Base-by-base conservation (phyloP, 192 early-diverging fungal genomes). In the Linnemannia hyalina region DNA sequence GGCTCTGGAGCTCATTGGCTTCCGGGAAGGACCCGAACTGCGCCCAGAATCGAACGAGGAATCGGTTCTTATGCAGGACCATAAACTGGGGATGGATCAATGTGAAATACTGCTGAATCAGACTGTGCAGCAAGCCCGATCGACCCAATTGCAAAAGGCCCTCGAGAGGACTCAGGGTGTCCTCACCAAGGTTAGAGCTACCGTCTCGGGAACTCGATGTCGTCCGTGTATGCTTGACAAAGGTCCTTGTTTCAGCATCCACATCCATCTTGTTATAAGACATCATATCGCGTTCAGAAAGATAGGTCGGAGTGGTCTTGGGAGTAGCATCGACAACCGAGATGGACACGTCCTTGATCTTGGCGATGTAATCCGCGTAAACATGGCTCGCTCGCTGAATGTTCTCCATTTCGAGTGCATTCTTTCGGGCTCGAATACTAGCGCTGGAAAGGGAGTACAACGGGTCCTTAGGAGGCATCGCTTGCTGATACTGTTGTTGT, bases 401-500 rank as follows among this genome's bases (percentile, higher is more conserved):
- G 42, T 86, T 86, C 22, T 81, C 84, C 71, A 73, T 86, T 18
- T 86, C 84, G 6, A 81, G 76, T 22, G 84, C 84, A 60, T 86
- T 86, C 68, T 81, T 86, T 35, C 84, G 84, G 1, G 84, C 84
- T 3, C 84, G 84, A 54, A 86, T 86, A 36, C 84, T 86, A 20
- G 84, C 84, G 44, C 84, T 86, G 9, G 84, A 86, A 4, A 86
- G 77, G 6, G 84, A 86, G 63, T 86, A 86, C 9, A 86, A 75
- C 6, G 84, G 84, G 52, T 86, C 84, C 29, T 83, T 83, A 2
- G 69, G 74, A 13, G 22, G 26, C 36, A 76, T 78, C 8, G 55
- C 36, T 41, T 76, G 78, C 26, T 74, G 46, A 40, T 76, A 63
- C 23, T 63, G 42, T 15, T 75, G 70, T 32, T 84, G 79, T 46